A percentile compares a stretch with the other conserved stretches of the same genome.
Conservation (phyloP, 2,329 filamentous ascomycete species). For the Cephalotrichum gorgonifer region DNA sequence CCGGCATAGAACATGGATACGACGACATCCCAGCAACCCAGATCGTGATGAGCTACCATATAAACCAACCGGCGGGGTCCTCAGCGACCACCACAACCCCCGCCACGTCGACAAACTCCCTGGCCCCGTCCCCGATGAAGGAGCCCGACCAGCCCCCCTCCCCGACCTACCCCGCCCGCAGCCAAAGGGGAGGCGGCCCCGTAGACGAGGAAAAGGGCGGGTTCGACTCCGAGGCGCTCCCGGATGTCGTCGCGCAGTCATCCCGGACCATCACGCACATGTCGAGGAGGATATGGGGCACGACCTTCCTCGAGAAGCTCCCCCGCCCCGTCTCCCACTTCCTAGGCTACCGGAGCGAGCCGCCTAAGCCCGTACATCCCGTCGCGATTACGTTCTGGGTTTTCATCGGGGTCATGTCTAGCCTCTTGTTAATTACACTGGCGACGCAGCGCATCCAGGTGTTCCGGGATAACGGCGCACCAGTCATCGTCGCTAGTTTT, state of each 20-base stretch:
- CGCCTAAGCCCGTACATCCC: constrained; percentile 37
- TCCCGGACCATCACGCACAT: not conserved
- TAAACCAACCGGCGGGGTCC: too few species aligned
- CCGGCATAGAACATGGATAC: not conserved
- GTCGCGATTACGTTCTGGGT: constrained; percentile 51
- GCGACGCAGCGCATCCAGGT: constrained; percentile 42
- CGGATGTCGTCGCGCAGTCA: not conserved
- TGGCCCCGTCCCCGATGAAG: not conserved
- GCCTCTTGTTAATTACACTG: constrained; percentile 48
- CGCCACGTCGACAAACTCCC: not conserved
- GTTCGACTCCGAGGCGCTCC: not conserved
- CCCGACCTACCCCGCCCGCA: too few species aligned
- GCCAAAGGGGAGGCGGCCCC: not conserved
- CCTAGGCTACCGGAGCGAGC: constrained; percentile 47
- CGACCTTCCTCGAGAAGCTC: constrained; percentile 24
- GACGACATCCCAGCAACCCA: not conserved
- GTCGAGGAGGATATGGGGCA: not conserved
- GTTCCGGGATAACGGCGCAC: constrained; percentile 41
- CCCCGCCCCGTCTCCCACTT: constrained; percentile 59
- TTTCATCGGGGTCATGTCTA: constrained; percentile 52
- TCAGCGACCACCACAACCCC: not conserved
- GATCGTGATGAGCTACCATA: not conserved
- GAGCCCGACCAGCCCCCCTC: not conserved
- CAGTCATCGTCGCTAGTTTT: constrained; percentile 60
- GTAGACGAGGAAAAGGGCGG: not conserved